Conservation (phyloP, 2,329 filamentous ascomycete species). For the Penicillium sp. region DNA sequence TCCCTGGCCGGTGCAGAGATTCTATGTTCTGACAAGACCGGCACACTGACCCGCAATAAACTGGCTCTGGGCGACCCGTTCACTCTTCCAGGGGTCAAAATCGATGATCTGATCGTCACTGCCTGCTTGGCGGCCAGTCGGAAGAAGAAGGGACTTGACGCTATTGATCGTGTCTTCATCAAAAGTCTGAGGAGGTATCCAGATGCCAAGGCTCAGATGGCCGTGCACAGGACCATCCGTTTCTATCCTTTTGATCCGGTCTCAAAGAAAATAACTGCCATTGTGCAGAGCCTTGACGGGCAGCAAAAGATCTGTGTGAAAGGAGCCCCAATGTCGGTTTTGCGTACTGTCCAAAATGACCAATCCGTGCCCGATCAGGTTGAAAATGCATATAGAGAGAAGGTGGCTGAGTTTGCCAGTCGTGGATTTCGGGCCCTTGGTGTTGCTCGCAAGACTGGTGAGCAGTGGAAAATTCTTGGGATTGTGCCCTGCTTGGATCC, state of each 20-base stretch:
- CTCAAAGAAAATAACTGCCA: slow-evolving; percentile 85
- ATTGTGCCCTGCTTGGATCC: slow-evolving; percentile 95
- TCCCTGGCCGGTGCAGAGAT: slow-evolving; percentile 91
- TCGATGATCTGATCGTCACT: slow-evolving; percentile 88
- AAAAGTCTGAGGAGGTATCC: slow-evolving; percentile 83
- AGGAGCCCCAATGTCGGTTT: slow-evolving; percentile 82
- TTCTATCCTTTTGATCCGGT: slow-evolving; percentile 91
- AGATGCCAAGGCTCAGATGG: slow-evolving; percentile 74
- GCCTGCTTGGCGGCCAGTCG: slow-evolving; percentile 85
- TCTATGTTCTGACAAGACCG: slow-evolving; percentile 92
- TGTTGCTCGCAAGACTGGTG: slow-evolving; percentile 85
- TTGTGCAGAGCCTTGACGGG: slow-evolving; percentile 80
- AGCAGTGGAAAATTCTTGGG: slow-evolving; percentile 85
- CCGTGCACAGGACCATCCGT: slow-evolving; percentile 80
- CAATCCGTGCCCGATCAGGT: slow-evolving; percentile 74
- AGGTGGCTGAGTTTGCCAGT: slow-evolving; percentile 85
- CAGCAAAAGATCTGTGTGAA: slow-evolving; percentile 88
- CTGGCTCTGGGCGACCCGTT: slow-evolving; percentile 83
- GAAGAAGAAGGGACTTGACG: slow-evolving; percentile 95
- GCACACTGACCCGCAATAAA: slow-evolving; percentile 93
- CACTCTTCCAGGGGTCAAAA: slow-evolving; percentile 76
- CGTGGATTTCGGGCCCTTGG: slow-evolving; percentile 93
- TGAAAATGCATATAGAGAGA: slow-evolving; percentile 85
- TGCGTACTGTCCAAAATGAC: slow-evolving; percentile 85
- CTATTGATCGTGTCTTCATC: slow-evolving; percentile 92